Conservation (phyloP, 176 grass and related monocot genomes). For the Triticum timopheevii region DNA sequence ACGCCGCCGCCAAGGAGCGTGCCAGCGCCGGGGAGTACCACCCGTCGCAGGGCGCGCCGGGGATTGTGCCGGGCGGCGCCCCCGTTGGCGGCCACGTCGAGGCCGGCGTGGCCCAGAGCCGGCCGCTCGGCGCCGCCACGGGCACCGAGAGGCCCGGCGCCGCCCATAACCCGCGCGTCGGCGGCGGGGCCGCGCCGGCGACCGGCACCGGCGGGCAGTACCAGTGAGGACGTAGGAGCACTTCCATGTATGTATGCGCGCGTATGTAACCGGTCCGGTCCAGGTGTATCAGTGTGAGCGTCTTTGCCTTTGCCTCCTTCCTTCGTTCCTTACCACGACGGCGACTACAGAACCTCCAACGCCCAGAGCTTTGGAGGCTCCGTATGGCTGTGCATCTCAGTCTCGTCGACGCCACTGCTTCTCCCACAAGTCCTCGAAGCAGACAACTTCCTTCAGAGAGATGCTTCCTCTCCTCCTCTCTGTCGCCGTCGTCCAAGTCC, state of each 20-base stretch:
- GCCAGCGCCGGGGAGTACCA: constrained; percentile 13
- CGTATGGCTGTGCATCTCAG: too few species aligned
- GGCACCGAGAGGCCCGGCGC: constrained; percentile 39
- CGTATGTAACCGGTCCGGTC: background rate
- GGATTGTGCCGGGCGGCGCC: background rate
- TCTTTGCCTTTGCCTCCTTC: too few species aligned
- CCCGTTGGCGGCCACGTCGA: constrained; percentile 27
- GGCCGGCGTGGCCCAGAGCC: constrained; percentile 14
- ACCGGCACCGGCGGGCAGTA: constrained; percentile 36
- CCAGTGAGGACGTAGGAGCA: constrained; percentile 22
- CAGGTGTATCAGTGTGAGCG: background rate
- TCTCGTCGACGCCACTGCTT: too few species aligned
- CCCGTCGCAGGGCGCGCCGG: constrained; percentile 36
- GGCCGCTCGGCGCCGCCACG: constrained; percentile 21
- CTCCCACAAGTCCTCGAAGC: too few species aligned
- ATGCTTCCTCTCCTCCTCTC: too few species aligned
- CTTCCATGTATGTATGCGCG: background rate
- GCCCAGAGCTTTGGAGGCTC: too few species aligned
- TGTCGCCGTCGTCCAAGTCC: too few species aligned
- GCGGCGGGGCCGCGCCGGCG: constrained; percentile 16
- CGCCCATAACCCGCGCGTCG: constrained; percentile 48
- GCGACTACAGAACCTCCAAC: too few species aligned
- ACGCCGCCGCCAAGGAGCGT: constrained; percentile 34
- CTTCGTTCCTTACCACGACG: too few species aligned
- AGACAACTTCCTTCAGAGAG: too few species aligned